These are phyloP conservation scores for Teunomyces stri DNA, from an alignment of 805 yeast genomes.

Conservation along the genomic window DNA sequence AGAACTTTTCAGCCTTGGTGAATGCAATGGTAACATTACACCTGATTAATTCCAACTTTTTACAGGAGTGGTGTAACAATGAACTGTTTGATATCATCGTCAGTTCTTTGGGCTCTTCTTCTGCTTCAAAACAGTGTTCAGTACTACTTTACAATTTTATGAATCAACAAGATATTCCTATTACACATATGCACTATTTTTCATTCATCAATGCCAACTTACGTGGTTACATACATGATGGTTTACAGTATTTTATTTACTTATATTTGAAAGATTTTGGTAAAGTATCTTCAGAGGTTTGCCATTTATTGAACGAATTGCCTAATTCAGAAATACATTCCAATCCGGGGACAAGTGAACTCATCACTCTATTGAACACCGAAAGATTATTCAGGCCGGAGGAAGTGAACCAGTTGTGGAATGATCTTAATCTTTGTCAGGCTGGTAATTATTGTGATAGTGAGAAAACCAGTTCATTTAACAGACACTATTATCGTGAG, in stretches of 20 bases:
- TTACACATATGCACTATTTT: constrained; percentile 18
- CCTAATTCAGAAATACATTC: constrained; percentile 12
- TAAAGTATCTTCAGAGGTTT: constrained; percentile 6
- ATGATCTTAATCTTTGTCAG: constrained; percentile 7
- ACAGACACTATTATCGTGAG: constrained; percentile 18
- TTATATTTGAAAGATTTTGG: constrained; percentile 18
- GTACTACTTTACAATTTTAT: constrained; percentile 21
- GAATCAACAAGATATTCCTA: constrained; percentile 2
- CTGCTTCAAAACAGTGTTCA: constrained; percentile 28
- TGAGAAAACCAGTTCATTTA: constrained; percentile 6
- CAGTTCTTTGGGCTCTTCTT: constrained; percentile 24
- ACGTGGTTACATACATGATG: constrained; percentile 22
- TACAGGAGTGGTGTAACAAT: constrained; percentile 23
- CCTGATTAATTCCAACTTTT: constrained; percentile 13
- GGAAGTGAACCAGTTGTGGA: constrained; percentile 16
- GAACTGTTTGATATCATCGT: constrained; percentile 32
- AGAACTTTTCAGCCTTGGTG: constrained; percentile 32
- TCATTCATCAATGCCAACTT: constrained; percentile 23
- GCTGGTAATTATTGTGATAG: constrained; percentile 1
- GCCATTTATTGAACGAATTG: constrained; percentile 11
- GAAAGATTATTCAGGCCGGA: background rate
- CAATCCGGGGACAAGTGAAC: constrained; percentile 11
- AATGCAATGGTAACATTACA: constrained; percentile 18
- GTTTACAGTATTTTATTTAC: constrained; percentile 22
- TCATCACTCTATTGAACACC: constrained; percentile 2